These are phyloP conservation scores for Fusarium cyanostomum DNA, from an alignment of 2,329 filamentous ascomycete genomes.

Conservation along the genomic window DNA sequence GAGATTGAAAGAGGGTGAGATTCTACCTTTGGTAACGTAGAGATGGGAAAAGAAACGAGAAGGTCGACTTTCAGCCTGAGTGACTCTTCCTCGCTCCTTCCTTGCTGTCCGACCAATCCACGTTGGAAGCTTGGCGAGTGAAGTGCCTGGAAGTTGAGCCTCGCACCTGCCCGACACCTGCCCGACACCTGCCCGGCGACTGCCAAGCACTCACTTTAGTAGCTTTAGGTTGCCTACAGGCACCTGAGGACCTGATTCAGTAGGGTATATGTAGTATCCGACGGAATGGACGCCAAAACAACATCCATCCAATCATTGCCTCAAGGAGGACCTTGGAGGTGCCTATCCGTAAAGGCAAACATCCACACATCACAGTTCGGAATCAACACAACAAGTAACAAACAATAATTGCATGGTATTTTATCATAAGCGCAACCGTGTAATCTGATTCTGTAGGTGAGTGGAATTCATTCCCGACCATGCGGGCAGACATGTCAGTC, in stretches of 20 bases:
- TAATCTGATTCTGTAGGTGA: conserved; percentile 16
- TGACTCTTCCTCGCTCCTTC: conserved; percentile 8
- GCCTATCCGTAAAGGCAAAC: not conserved
- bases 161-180: not conserved
- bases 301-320: too few species aligned
- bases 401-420: conserved; percentile 10
- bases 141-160: not conserved
- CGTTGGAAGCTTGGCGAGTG: too few species aligned
- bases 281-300: too few species aligned
- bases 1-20: too few species aligned
- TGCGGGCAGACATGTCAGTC: conserved; percentile 15
- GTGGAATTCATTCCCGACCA: conserved; percentile 25
- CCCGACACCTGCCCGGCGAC: not conserved
- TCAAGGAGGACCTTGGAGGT: too few species aligned
- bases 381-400: not conserved
- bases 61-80: not conserved
- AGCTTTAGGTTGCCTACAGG: too few species aligned
- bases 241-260: too few species aligned
- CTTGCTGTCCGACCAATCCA: too few species aligned
- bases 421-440: conserved; percentile 10
- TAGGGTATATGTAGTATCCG: too few species aligned
- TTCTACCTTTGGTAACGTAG: too few species aligned
- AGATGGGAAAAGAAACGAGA: too few species aligned
- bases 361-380: not conserved
- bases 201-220: not conserved